phyloP scores from a whole-genome alignment of 371 early-diverging fungal genomes.

The Mucor irregularis region DNA sequence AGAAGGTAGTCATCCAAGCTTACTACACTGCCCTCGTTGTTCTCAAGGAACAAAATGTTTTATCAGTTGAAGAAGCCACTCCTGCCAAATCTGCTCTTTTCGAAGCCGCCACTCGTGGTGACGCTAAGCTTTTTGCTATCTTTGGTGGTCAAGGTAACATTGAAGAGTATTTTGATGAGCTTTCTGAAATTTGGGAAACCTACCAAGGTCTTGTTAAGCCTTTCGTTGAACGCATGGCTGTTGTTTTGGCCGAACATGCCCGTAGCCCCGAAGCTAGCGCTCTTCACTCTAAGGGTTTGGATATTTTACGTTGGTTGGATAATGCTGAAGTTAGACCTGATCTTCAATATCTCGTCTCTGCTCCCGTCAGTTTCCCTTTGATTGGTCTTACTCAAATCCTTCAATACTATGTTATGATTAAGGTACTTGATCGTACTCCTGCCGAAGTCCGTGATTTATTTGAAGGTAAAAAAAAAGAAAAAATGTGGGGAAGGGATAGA shows the following conservation, averaged over 20 bases:
- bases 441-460: constrained; percentile 43
- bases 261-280: constrained; percentile 69
- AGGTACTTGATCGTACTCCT: constrained; percentile 51
- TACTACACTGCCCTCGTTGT: constrained; percentile 81
- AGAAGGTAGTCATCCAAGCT: constrained; percentile 72
- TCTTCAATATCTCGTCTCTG: constrained; percentile 79
- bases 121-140: constrained; percentile 79
- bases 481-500: neutral
- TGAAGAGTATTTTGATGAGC: constrained; percentile 94
- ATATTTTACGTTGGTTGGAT: constrained; percentile 87
- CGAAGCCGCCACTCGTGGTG: constrained; percentile 65
- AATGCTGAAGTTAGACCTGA: constrained; percentile 85
- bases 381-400: constrained; percentile 89
- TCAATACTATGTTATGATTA: constrained; percentile 81
- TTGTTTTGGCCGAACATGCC: constrained; percentile 70
- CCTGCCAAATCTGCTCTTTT: constrained; percentile 63
- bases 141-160: constrained; percentile 98
- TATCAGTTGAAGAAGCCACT: constrained; percentile 46
- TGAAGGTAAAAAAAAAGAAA: constrained; percentile 40
- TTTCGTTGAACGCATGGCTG: constrained; percentile 79
- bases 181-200: constrained; percentile 77
- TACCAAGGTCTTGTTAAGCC: constrained; percentile 82
- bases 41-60: constrained; percentile 53
- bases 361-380: constrained; percentile 86
- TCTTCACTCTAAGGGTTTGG: constrained; percentile 82